phyloP scores from a whole-genome alignment of 192 early-diverging fungal species.

The Podila epigama region DNA sequence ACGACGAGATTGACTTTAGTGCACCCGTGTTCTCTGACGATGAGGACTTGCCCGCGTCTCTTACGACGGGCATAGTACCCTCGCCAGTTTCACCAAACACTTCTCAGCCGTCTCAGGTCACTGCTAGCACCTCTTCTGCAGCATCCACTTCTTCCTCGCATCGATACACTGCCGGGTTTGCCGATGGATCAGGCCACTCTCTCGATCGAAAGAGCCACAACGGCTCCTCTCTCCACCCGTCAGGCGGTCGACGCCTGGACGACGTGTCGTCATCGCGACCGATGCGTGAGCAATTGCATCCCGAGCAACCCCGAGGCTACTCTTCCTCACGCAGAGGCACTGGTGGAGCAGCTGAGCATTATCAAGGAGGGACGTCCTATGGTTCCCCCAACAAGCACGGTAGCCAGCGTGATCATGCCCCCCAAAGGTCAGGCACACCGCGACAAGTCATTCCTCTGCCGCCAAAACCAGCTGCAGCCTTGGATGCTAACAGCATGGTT shows the following conservation, averaged over 20 bases:
- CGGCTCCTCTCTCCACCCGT: conserved; percentile 17
- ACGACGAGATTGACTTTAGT: conserved; percentile 46
- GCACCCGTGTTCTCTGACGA: conserved; percentile 49
- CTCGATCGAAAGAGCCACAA: conserved; percentile 30
- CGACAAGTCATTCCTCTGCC: conserved; percentile 39
- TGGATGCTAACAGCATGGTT: conserved; percentile 22
- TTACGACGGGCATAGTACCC: neutral
- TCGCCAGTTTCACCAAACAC: neutral
- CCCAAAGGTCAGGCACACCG: conserved; percentile 9
- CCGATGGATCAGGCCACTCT: conserved; percentile 26
- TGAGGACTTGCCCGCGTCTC: conserved; percentile 19
- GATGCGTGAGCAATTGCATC: neutral
- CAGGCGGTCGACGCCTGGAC: conserved; percentile 13
- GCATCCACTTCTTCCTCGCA: neutral
- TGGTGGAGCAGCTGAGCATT: neutral
- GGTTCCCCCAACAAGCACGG: neutral
- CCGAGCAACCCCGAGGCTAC: neutral
- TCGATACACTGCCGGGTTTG: conserved; percentile 30
- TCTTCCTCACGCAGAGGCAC: neutral
- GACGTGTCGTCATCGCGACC: neutral
- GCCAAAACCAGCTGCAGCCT: conserved; percentile 20
- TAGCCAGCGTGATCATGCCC: neutral
- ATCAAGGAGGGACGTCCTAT: neutral
- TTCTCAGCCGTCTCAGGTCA: neutral
- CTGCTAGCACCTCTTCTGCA: neutral